Evolutionary conservation across 306 rosid species (phyloP).

Genomic region (Canavalia ensiformis): DNA sequence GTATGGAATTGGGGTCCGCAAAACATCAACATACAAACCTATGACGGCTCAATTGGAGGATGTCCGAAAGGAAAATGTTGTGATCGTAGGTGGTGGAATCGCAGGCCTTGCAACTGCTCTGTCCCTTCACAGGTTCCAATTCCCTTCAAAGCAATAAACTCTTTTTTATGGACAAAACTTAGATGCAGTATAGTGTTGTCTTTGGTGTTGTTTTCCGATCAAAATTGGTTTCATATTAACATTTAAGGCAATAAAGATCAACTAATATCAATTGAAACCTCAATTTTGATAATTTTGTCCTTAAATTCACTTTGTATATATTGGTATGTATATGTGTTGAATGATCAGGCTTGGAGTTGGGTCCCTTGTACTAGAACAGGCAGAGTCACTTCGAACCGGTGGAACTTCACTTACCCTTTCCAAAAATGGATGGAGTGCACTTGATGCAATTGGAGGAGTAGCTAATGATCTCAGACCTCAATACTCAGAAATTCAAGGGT

Average conservation of each 20-base stretch:
- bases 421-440: slow-evolving; percentile 90
- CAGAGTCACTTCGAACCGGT: slow-evolving; percentile 56
- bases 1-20: slow-evolving; percentile 33
- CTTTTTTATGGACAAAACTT: too few species aligned
- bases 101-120: slow-evolving; percentile 84
- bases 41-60: slow-evolving; percentile 55
- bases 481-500: slow-evolving; percentile 89
- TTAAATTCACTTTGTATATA: neutral
- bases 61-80: slow-evolving; percentile 61
- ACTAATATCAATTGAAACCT: too few species aligned
- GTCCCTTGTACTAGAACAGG: slow-evolving; percentile 57
- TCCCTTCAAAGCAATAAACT: neutral
- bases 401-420: slow-evolving; percentile 94
- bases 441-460: slow-evolving; percentile 93
- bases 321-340: neutral
- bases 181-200: too few species aligned
- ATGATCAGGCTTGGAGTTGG: slow-evolving; percentile 75
- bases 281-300: too few species aligned
- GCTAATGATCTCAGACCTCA: slow-evolving; percentile 80
- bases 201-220: too few species aligned
- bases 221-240: too few species aligned
- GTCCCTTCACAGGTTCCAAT: slow-evolving; percentile 71
- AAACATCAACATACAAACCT: slow-evolving; percentile 42
- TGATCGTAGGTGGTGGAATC: slow-evolving; percentile 78
- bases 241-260: too few species aligned